Conservation (phyloP, 2,329 filamentous ascomycete species). For the Paraphaeosphaeria minitans region DNA sequence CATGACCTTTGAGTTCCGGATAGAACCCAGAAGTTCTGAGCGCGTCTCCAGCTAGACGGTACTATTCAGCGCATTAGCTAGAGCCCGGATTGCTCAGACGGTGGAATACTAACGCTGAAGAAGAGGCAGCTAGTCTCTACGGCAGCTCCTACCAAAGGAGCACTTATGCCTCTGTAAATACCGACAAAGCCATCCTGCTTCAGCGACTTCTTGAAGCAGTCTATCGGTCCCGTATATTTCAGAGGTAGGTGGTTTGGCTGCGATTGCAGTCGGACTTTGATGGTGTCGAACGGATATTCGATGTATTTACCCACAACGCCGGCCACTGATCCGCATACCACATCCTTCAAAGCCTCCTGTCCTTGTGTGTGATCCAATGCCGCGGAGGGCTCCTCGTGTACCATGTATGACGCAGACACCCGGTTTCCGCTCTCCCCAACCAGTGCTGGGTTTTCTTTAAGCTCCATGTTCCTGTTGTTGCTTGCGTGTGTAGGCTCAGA, state of each 20-base stretch:
- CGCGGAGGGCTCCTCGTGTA: constrained; percentile 24
- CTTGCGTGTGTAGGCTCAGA: constrained; percentile 11
- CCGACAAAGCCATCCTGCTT: constrained; percentile 77
- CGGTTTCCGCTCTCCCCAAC: constrained; percentile 39
- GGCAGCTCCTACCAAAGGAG: constrained; percentile 87
- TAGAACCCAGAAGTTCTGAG: constrained; percentile 66
- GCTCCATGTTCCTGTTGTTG: constrained; percentile 32
- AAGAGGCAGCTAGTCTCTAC: constrained; percentile 92
- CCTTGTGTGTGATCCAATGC: constrained; percentile 49
- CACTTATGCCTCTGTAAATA: constrained; percentile 90
- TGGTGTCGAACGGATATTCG: constrained; percentile 97
- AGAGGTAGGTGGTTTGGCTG: constrained; percentile 84
- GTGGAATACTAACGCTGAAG: constrained; percentile 66
- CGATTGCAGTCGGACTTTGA: constrained; percentile 97
- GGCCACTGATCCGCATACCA: constrained; percentile 87
- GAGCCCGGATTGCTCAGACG: neutral
- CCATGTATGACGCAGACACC: constrained; percentile 24
- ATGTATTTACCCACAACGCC: constrained; percentile 94
- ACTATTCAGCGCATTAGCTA: constrained; percentile 43
- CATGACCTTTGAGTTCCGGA: constrained; percentile 52
- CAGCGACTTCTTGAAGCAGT: constrained; percentile 90
- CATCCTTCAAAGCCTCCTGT: constrained; percentile 78
- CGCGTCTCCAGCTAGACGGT: constrained; percentile 57
- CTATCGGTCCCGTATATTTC: constrained; percentile 82
- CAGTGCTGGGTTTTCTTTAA: constrained; percentile 35